These are phyloP conservation scores for Lithospermum erythrorhizon DNA, from an alignment of 257 asterid genomes.

Conservation along the genomic window DNA sequence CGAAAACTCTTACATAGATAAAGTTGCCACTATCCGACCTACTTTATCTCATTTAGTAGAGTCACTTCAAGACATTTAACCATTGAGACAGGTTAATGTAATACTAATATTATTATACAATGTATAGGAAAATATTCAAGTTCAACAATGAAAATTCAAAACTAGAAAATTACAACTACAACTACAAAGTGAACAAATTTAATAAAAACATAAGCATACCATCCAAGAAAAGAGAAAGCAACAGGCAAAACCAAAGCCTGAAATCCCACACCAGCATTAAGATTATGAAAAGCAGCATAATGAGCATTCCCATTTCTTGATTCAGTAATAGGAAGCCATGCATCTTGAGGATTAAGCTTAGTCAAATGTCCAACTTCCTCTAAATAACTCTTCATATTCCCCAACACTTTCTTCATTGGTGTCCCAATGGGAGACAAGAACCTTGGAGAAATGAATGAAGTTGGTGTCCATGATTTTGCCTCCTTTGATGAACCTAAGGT, in stretches of 20 bases:
- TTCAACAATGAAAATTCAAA: no score
- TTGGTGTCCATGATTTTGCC: slow-evolving; percentile 92
- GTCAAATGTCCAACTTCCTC: slow-evolving; percentile 97
- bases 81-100: no score
- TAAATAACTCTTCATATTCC: slow-evolving; percentile 84
- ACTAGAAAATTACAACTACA: no score
- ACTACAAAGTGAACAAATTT: no score
- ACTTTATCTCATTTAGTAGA: no score
- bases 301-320: slow-evolving; percentile 95
- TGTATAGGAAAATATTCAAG: no score
- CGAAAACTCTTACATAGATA: no score
- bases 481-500: slow-evolving; percentile 28
- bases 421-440: slow-evolving; percentile 97
- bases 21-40: no score
- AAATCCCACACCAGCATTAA: slow-evolving; percentile 94
- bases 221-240: slow-evolving; percentile 94
- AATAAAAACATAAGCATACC: slow-evolving; percentile 31
- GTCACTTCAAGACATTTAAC: no score
- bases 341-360: slow-evolving; percentile 93
- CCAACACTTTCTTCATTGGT: slow-evolving; percentile 86
- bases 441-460: slow-evolving; percentile 86
- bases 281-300: slow-evolving; percentile 91
- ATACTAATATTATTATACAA: no score
- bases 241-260: slow-evolving; percentile 92
- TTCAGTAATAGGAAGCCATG: slow-evolving; percentile 98